Base-by-base conservation (phyloP, 352 stramenopile genomes). In the Albugo candida region DNA sequence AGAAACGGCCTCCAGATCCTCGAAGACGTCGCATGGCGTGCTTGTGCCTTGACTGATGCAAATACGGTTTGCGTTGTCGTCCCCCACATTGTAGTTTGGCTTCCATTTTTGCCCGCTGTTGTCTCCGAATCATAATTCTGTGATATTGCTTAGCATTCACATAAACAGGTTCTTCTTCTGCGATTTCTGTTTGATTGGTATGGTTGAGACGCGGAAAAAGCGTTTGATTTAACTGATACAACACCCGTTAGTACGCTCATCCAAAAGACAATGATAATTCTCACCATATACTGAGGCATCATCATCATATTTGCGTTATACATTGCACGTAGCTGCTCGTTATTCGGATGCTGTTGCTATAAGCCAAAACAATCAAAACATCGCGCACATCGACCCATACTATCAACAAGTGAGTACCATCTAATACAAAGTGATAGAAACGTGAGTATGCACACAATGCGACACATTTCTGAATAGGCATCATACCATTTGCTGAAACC, bases 61-160 rank as follows among this genome's bases (percentile, higher is more conserved):
- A 60, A 48, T 91, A 93, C 12, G 76, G 77, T 58, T 88, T 86
- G 46, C 74, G 76, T 60, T 89, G 80, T 45, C 68, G 71, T 39
- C 58, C 54, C 17, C 17, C 38, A 48, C 75, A 84, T 38, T 73
- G 73, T 13, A 91, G 60, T 55, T 92, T 88, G 21, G 75, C 71
- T 51, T 92, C 81, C 14, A 89, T 67, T 54, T 93, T 93, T 38
- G 78, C 74, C 27, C 78, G 67, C 55, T 88, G 76, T 48, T 93
- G 72, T 49, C 81, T 70, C 38, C 81, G 78, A 45, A 91, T 78
- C 68, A 93, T 81, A 52, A 93, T 93, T 16, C 81, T 73, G 54
- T 91, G 75, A 53, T 93, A 93, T 54, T 93, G 81, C 63, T 93
- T 93, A 44, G 78, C 81, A 52, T 93, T 93, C 36, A 93, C 81